A percentile compares a stretch with the other conserved stretches of the same genome.
Evolutionary conservation across 2,329 filamentous ascomycete species (phyloP).

Genomic region (Epicoccum nigrum): DNA sequence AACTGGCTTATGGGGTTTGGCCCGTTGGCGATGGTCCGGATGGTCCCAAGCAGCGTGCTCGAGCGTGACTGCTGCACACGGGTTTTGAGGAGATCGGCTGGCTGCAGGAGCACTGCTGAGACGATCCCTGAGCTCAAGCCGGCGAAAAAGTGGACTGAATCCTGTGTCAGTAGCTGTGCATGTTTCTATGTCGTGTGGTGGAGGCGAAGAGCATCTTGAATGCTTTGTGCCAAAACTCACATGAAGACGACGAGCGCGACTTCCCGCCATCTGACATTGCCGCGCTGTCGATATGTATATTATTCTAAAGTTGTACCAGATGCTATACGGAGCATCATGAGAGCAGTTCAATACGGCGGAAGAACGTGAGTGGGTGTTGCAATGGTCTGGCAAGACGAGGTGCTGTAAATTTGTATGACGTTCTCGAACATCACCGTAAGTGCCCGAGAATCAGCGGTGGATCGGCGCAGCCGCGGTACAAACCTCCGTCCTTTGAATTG

Average conservation of each 20-base stretch:
- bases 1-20: constrained; percentile 73
- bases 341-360: neutral
- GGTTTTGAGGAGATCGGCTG: constrained; percentile 94
- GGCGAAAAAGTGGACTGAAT: constrained; percentile 76
- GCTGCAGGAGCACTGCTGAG: constrained; percentile 89
- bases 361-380: neutral
- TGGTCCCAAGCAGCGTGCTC: constrained; percentile 68
- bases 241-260: constrained; percentile 57
- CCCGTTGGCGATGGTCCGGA: constrained; percentile 72
- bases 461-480: constrained; percentile 11
- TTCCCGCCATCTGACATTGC: constrained; percentile 60
- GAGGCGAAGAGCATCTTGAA: constrained; percentile 16
- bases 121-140: constrained; percentile 86
- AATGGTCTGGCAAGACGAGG: constrained; percentile 3
- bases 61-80: constrained; percentile 86
- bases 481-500: neutral
- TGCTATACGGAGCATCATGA: constrained; percentile 15
- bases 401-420: constrained; percentile 16
- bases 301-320: constrained; percentile 24
- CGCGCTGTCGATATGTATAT: constrained; percentile 35
- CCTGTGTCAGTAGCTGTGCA: constrained; percentile 5
- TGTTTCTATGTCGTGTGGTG: neutral
- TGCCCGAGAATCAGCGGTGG: constrained; percentile 11
- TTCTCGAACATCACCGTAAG: constrained; percentile 9
- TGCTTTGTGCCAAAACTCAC: constrained; percentile 37